Evolutionary conservation across 78 protist species (phyloP), one percentile per base, ranked within the genome.

Genomic region (Tieghemostelium lacteum): DNA sequence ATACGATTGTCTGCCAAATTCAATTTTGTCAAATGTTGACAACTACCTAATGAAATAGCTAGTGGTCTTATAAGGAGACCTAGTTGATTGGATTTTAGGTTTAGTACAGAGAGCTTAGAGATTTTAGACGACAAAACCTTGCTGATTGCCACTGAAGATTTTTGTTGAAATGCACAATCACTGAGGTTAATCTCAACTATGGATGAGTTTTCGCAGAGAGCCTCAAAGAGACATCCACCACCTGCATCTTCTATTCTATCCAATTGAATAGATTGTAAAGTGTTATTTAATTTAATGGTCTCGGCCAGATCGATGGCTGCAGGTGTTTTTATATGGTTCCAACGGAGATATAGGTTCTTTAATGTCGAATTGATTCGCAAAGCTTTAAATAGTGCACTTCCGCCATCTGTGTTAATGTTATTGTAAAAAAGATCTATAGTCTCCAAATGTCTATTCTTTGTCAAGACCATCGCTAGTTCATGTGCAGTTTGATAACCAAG

Each of bases 1-100:
- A 83, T 83, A 29, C 89, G 33, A 42, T 83, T 83, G 75, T 83
- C 89, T 3, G 89, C 50, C 16, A 83, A 70, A 36, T 66, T 69
- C 31, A 83, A 52, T 69, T 54, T 50, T 1, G 89, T 83, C 19
- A 83, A 16, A 7, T 69, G 39, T 7, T 61, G 42, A 34, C 69
- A 69, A 0, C 22, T n/a, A 37, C 14, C 73, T 14, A 66, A 26
- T 12, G 69, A 28, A 12, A 16, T 39, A 0, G 78, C 58, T 7
- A 83, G 66, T 7, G 63, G 54, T 14, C 36, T 28, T 4, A 69
- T 29, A 34, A 24, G 29, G 0, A 3, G 20, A 29, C 89, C 89
- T 20, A 83, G 22, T 22, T 58, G 70, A 60, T 83, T 83, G 19
- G 60, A 58, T 69, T 62, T 66, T 7, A 83, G 64, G 33, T 69